phyloP scores from a whole-genome alignment of 2,329 filamentous ascomycete genomes.

The Aspergillus flavus region DNA sequence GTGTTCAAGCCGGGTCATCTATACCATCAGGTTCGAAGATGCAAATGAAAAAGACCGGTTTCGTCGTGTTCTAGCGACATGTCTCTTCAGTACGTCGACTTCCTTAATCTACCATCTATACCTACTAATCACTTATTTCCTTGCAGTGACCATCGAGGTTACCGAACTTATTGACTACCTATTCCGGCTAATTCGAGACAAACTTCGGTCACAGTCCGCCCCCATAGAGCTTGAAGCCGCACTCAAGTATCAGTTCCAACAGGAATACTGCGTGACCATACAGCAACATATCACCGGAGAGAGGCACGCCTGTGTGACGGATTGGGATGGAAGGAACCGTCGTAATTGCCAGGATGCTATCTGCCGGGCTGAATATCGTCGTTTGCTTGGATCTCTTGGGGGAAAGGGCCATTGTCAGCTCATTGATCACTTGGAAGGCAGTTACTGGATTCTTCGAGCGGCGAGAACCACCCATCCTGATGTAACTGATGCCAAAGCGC shows the following conservation, averaged over 20 bases:
- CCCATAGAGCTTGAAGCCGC: slow-evolving; percentile 21
- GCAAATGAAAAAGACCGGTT: slow-evolving; percentile 35
- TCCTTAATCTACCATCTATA: background rate
- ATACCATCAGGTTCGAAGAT: slow-evolving; percentile 27
- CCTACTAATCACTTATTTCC: background rate
- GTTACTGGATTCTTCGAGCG: slow-evolving; percentile 35
- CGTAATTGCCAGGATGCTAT: slow-evolving; percentile 29
- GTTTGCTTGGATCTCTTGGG: slow-evolving; percentile 20
- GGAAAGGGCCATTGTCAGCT: slow-evolving; percentile 21
- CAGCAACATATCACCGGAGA: slow-evolving; percentile 17
- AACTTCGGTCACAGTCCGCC: slow-evolving; percentile 22
- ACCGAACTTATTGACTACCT: slow-evolving; percentile 31
- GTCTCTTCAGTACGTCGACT: slow-evolving; percentile 31
- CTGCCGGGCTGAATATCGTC: slow-evolving; percentile 27
- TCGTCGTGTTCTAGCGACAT: slow-evolving; percentile 35
- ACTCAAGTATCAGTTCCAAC: slow-evolving; percentile 27
- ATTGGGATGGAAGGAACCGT: slow-evolving; percentile 33
- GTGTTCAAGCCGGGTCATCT: slow-evolving; percentile 28
- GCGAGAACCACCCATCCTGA: slow-evolving; percentile 34
- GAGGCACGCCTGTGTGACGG: slow-evolving; percentile 36
- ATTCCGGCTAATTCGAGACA: slow-evolving; percentile 39
- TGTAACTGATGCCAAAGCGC: slow-evolving; percentile 22
- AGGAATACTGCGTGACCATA: slow-evolving; percentile 27
- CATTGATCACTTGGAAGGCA: slow-evolving; percentile 28
- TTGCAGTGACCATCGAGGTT: slow-evolving; percentile 30